phyloP scores from a whole-genome alignment of 129 eudicot species.

The Flaveria brownii region DNA sequence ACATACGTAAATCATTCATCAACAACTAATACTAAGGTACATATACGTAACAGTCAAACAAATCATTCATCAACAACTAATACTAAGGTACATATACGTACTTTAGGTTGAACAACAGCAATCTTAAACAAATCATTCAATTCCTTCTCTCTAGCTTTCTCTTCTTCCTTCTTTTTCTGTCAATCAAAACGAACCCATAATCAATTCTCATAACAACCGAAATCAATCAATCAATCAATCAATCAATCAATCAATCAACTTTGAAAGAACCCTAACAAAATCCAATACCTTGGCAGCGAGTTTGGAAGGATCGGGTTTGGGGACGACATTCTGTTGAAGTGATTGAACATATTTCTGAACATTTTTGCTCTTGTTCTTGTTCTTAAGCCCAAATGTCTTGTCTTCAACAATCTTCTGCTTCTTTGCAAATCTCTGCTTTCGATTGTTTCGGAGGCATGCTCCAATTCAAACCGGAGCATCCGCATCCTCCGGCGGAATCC shows the following conservation, averaged over 20 bases:
- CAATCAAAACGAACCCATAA: background rate
- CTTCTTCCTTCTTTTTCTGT: slow-evolving; percentile 93
- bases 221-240: background rate
- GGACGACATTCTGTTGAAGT: slow-evolving; percentile 58
- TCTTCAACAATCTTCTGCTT: slow-evolving; percentile 86
- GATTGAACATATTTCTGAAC: slow-evolving; percentile 86
- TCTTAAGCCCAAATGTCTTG: slow-evolving; percentile 89
- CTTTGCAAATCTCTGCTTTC: slow-evolving; percentile 74
- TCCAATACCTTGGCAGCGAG: slow-evolving; percentile 58
- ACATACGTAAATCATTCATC: too few relatives aligned
- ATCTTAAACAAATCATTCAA: slow-evolving; percentile 77
- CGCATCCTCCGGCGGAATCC: too few relatives aligned
- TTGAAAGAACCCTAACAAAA: background rate
- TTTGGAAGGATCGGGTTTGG: slow-evolving; percentile 71
- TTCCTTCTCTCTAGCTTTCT: slow-evolving; percentile 81
- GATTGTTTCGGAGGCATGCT: slow-evolving; percentile 85
- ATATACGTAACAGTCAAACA: too few relatives aligned
- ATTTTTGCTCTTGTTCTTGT: slow-evolving; percentile 83
- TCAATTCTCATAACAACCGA: background rate
- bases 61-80: too few relatives aligned
- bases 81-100: too few relatives aligned
- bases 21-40: too few relatives aligned
- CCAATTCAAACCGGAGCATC: slow-evolving; percentile 14
- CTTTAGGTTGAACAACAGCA: slow-evolving; percentile 92
- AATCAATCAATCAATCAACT: background rate